phyloP scores from a whole-genome alignment of 768 basidiomycete genomes.

The Trametes cubensis region DNA sequence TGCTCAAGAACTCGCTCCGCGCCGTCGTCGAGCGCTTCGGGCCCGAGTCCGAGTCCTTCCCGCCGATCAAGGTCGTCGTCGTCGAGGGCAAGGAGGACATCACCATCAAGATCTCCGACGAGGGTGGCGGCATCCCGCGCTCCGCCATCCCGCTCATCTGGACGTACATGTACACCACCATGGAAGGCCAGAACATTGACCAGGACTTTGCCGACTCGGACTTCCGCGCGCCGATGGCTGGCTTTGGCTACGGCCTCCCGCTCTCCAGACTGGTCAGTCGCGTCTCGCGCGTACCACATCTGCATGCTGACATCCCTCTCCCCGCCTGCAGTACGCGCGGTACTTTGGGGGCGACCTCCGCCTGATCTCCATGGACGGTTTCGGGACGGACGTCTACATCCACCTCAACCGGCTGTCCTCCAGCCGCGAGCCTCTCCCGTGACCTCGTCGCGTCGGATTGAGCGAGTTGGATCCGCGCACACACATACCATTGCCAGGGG shows the following conservation, averaged over 20 bases:
- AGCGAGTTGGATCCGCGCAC: too few relatives aligned
- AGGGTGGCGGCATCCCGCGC: constrained; percentile 92
- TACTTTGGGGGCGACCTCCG: constrained; percentile 95
- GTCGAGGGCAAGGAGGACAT: constrained; percentile 98
- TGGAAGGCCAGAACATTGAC: constrained; percentile 70
- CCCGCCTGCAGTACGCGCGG: constrained; percentile 65
- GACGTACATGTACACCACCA: constrained; percentile 98
- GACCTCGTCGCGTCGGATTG: constrained; percentile 7
- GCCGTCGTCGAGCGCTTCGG: constrained; percentile 95
- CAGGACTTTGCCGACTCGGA: constrained; percentile 83
- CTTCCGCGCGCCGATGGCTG: constrained; percentile 98
- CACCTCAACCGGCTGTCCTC: constrained; percentile 86
- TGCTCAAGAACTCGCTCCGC: constrained; percentile 95
- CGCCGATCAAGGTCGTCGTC: constrained; percentile 92
- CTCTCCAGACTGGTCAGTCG: constrained; percentile 81
- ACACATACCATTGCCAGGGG: not conserved
- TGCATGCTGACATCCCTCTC: constrained; percentile 4
- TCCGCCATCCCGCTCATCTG: constrained; percentile 92
- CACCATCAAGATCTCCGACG: constrained; percentile 98
- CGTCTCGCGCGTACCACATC: not conserved
- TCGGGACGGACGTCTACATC: constrained; percentile 92
- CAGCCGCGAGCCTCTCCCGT: constrained; percentile 77
- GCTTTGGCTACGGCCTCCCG: constrained; percentile 93
- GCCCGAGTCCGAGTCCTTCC: constrained; percentile 77
- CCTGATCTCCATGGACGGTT: constrained; percentile 98